These are phyloP conservation scores for Xylaria grammica DNA, from an alignment of 495 filamentous ascomycete genomes.

Conservation along the genomic window DNA sequence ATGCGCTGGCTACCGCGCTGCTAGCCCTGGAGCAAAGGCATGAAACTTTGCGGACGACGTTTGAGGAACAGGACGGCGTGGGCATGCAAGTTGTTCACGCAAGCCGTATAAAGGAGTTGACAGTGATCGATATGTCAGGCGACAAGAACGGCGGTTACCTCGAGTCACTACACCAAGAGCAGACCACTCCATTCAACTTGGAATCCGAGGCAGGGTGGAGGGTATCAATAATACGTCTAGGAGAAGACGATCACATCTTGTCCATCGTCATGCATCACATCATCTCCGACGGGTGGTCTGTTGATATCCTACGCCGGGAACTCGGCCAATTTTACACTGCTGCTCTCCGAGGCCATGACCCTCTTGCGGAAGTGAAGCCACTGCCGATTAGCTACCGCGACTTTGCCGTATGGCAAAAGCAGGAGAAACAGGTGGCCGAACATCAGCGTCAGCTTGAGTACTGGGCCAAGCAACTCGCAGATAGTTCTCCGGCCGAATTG, in stretches of 20 bases:
- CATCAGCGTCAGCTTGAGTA: conserved; percentile 24
- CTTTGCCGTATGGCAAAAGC: conserved; percentile 25
- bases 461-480: conserved; percentile 20
- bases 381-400: conserved; percentile 25
- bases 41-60: conserved; percentile 26
- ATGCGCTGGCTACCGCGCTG: conserved; percentile 13
- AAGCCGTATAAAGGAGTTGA: conserved; percentile 2
- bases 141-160: conserved; percentile 13
- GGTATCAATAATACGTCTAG: conserved; percentile 19
- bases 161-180: conserved; percentile 5
- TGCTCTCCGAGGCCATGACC: conserved; percentile 20
- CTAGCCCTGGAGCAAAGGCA: conserved; percentile 21
- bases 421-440: conserved; percentile 19
- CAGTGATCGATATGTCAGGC: conserved; percentile 8
- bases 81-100: conserved; percentile 19
- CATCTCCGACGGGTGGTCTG: conserved; percentile 26
- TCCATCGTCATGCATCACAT: conserved; percentile 28
- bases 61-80: conserved; percentile 19
- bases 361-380: conserved; percentile 19
- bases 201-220: conserved; percentile 22
- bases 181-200: conserved; percentile 20
- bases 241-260: conserved; percentile 21
- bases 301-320: conserved; percentile 21
- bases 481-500: conserved; percentile 23
- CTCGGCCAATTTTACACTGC: conserved; percentile 19